Conservation (phyloP, 2,329 filamentous ascomycete species). For the Hypoxylon sp. region DNA sequence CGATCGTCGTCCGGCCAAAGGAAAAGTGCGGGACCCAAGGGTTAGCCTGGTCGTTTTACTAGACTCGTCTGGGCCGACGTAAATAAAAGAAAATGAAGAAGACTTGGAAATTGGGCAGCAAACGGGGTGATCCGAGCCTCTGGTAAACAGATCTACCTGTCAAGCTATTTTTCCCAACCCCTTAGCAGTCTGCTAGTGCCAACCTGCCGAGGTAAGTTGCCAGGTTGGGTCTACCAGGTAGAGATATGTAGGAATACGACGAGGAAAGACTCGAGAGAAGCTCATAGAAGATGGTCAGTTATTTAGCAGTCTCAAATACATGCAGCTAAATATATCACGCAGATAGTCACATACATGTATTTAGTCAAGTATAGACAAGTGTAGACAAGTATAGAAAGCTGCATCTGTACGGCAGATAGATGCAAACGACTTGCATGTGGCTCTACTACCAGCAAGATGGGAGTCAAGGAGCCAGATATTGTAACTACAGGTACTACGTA, state of each 20-base stretch:
- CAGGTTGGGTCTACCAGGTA: no score
- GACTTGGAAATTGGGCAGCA: conserved; percentile 24
- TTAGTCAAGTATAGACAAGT: no score
- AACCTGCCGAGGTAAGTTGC: no score
- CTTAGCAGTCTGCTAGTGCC: conserved; percentile 5
- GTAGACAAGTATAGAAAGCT: not conserved
- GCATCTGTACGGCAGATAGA: not conserved
- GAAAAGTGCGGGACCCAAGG: conserved; percentile 32
- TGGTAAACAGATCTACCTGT: conserved; percentile 16
- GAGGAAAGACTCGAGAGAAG: not conserved
- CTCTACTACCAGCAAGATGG: no score
- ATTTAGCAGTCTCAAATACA: not conserved
- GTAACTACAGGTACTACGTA: no score
- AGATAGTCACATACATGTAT: no score
- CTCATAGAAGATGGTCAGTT: not conserved
- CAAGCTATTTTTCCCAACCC: conserved; percentile 16
- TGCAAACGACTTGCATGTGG: not conserved
- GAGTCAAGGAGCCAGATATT: no score
- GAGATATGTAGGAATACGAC: not conserved
- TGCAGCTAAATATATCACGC: no score
- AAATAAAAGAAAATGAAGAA: conserved; percentile 18
- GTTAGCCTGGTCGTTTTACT: conserved; percentile 4
- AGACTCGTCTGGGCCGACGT: conserved; percentile 12
- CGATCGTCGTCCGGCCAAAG: conserved; percentile 44
- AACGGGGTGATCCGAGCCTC: conserved; percentile 16